These are phyloP conservation scores for Eucalyptus sideroxylon DNA, from an alignment of 345 rosid genomes.

Conservation along the genomic window DNA sequence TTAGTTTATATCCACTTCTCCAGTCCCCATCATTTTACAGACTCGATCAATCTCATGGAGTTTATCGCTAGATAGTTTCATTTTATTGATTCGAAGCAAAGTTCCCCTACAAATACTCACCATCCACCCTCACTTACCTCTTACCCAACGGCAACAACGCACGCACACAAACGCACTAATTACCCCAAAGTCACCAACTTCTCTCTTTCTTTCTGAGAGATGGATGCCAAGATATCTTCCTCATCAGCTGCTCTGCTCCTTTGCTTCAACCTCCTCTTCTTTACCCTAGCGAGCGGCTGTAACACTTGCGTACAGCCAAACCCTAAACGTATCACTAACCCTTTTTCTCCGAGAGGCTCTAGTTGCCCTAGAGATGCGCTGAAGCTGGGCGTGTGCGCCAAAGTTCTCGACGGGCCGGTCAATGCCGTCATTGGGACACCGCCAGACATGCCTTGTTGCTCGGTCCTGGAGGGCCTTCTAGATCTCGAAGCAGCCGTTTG, in stretches of 20 bases:
- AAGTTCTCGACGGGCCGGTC: constrained; percentile 32
- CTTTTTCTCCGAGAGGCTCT: constrained; percentile 5
- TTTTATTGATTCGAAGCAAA: neutral
- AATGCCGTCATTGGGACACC: constrained; percentile 44
- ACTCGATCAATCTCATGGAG: neutral
- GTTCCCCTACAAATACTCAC: neutral
- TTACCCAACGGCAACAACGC: neutral
- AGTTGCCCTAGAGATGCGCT: constrained; percentile 54
- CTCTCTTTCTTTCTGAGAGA: neutral
- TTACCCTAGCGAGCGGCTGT: constrained; percentile 33
- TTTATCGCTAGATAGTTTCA: neutral
- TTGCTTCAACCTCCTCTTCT: constrained; percentile 12
- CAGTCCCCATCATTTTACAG: neutral
- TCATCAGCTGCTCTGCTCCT: constrained; percentile 14
- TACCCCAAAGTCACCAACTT: neutral
- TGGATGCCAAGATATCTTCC: constrained; percentile 18
- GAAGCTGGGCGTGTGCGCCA: constrained; percentile 53
- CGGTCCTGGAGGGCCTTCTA: constrained; percentile 41
- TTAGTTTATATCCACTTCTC: neutral
- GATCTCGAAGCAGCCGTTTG: constrained; percentile 61
- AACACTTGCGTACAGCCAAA: constrained; percentile 30
- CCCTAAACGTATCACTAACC: constrained; percentile 20
- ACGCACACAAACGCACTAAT: neutral
- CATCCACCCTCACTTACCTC: neutral
- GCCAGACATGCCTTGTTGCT: constrained; percentile 54